phyloP scores from a whole-genome alignment of 208 protist species.

The Acanthamoeba sp. region DNA sequence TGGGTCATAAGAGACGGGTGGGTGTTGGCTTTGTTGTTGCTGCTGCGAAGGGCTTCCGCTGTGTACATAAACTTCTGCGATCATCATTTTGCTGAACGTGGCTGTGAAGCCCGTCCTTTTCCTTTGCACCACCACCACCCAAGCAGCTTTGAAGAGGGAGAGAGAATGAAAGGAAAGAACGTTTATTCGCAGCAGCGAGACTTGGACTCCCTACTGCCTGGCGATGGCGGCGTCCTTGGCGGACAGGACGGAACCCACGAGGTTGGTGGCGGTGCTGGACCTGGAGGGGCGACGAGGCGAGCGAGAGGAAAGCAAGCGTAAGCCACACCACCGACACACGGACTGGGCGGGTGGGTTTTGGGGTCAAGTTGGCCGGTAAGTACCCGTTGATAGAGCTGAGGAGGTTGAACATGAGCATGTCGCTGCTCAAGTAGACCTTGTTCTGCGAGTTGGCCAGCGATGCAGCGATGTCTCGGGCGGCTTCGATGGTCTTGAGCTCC shows the following conservation, averaged over 20 bases:
- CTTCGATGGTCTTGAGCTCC: constrained; percentile 97
- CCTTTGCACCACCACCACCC: no score
- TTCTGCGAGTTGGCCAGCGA: constrained; percentile 88
- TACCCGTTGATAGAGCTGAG: constrained; percentile 36
- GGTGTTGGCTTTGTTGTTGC: background rate
- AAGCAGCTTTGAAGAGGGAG: no score
- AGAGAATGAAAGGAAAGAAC: background rate
- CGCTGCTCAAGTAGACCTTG: constrained; percentile 87
- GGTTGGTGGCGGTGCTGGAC: background rate
- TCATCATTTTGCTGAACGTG: no score
- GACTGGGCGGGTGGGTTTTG: no score
- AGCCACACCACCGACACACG: no score
- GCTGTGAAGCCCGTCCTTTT: no score
- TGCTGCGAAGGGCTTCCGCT: no score
- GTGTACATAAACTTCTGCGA: no score
- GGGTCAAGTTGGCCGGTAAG: no score
- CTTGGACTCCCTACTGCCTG: background rate
- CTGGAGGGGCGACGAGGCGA: background rate
- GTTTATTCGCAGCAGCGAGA: no score
- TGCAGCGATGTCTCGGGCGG: constrained; percentile 95
- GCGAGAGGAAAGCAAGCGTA: no score
- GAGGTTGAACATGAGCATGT: constrained; percentile 87
- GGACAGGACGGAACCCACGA: background rate
- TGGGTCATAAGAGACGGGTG: constrained; percentile 24
- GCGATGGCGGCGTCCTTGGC: background rate